These are phyloP conservation scores for Rhodamnia argentea DNA, from an alignment of 345 rosid species.

Conservation along the genomic window DNA sequence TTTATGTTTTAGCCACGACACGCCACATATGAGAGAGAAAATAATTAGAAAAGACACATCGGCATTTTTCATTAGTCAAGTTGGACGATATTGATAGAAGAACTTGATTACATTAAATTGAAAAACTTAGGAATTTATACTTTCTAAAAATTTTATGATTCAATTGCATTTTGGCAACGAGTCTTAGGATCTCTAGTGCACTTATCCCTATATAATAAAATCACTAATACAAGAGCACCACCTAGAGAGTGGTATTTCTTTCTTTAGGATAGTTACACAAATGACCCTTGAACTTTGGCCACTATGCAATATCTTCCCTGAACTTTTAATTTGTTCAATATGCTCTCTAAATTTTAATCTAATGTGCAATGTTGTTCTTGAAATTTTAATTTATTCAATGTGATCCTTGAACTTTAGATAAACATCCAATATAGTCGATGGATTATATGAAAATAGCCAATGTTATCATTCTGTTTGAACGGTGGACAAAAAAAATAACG, in stretches of 20 bases:
- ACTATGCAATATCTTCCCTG: background rate
- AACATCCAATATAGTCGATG: background rate
- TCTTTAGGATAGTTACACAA: background rate
- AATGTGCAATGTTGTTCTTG: rapidly evolving
- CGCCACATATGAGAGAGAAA: too few relatives aligned
- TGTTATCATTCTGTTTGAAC: background rate
- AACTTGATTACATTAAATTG: too few relatives aligned
- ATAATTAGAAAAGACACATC: too few relatives aligned
- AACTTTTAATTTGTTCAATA: background rate
- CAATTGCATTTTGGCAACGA: too few relatives aligned
- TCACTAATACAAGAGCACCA: background rate
- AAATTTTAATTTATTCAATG: background rate
- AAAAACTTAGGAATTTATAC: too few relatives aligned
- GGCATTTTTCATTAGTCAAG: too few relatives aligned
- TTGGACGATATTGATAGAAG: too few relatives aligned
- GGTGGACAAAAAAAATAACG: background rate
- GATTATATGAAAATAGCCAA: background rate
- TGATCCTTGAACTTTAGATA: rapidly evolving
- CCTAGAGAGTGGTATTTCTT: background rate
- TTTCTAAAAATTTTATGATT: too few relatives aligned
- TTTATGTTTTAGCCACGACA: too few relatives aligned
- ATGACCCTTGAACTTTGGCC: background rate
- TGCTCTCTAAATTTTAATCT: background rate
- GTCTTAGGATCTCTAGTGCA: too few relatives aligned
- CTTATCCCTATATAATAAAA: background rate